These are phyloP conservation scores for Myochromella boudieri DNA, from an alignment of 768 basidiomycete genomes.

Conservation along the genomic window DNA sequence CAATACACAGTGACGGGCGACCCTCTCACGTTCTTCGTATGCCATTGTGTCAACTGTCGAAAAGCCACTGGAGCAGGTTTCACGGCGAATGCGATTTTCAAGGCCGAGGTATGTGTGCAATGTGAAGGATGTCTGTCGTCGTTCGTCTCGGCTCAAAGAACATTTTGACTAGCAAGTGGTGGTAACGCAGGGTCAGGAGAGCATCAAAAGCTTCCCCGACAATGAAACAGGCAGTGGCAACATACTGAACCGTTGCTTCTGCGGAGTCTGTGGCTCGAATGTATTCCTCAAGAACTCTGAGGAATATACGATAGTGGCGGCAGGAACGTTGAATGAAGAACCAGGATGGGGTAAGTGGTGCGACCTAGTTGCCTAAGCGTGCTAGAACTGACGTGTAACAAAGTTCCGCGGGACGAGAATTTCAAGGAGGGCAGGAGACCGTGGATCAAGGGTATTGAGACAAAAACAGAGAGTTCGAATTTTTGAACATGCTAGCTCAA, in stretches of 20 bases:
- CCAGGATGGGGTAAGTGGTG: slow-evolving; percentile 14
- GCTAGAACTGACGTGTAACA: too few species aligned
- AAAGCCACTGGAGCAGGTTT: slow-evolving; percentile 42
- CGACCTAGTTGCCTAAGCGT: not conserved
- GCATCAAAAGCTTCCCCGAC: slow-evolving; percentile 27
- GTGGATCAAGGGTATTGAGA: slow-evolving; percentile 13
- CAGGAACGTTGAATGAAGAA: slow-evolving; percentile 14
- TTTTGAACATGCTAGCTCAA: too few species aligned
- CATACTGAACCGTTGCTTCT: slow-evolving; percentile 32
- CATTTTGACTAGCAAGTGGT: slow-evolving; percentile 29
- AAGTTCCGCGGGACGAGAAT: slow-evolving; percentile 9
- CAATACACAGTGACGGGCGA: slow-evolving; percentile 34
- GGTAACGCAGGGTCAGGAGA: slow-evolving; percentile 26
- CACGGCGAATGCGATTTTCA: slow-evolving; percentile 37
- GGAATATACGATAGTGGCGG: slow-evolving; percentile 10
- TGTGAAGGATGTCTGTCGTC: too few species aligned
- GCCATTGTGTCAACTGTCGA: slow-evolving; percentile 43
- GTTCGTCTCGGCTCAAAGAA: too few species aligned
- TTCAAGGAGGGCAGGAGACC: slow-evolving; percentile 9
- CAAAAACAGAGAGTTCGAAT: slow-evolving; percentile 3
- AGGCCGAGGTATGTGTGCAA: slow-evolving; percentile 31
- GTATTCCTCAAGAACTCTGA: slow-evolving; percentile 21
- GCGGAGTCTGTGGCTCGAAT: slow-evolving; percentile 35
- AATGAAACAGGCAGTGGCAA: slow-evolving; percentile 28
- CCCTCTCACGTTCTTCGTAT: slow-evolving; percentile 37